Evolutionary conservation across 1,284 basidiomycete species (phyloP), one percentile per base, ranked within the genome.

Genomic region (Xerocomus nothofagi): DNA sequence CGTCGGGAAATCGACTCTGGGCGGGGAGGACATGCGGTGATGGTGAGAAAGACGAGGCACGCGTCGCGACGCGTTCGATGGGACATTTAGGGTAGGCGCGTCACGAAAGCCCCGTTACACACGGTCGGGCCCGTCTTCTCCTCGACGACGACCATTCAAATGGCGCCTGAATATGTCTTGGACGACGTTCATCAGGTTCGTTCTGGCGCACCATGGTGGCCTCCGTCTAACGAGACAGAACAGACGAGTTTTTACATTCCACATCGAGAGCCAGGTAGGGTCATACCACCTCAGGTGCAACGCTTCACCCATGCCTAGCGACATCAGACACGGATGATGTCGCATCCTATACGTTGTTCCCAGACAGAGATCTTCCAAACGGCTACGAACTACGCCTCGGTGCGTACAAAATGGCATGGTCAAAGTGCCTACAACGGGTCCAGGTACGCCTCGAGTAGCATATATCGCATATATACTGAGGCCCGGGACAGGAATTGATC

Each of bases 1-100:
- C 3, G 79, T 76, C 5, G 85, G 84, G 57, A 85, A 85, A 56
- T 86, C 80, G 44, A 86, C 67, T 11, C 73, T 71, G n/a, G 81
- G 82, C 21, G 85, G 84, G 36, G 84, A 86, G 10, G 85, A 85
- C 85, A 88, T 87, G 26, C 30, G 21, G 41, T 14, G 14, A 18
- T 24, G n/a, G 26, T 44, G 21, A 31, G 48, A 50, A 47, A 54
- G 57, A 56, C 49, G 54, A 42, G n/a, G 44, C 55, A 61, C 71
- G 72, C 71, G 77, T 69, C 76, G 74, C 74, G 78, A 70, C 75
- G 74, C 75, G 77, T 70, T 48, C 57, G 37, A 57, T 50, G 37
- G 34, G 6, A 2, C 24, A 37, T 67, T 70, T 62, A 70, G 64
- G 67, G 64, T 54, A 67, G 66, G 66, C 44, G 0, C 42, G 39